A percentile compares a stretch with the other conserved stretches of the same genome.
phyloP scores from a whole-genome alignment of 148 eudicot species.

The Rhododendron henanense region DNA sequence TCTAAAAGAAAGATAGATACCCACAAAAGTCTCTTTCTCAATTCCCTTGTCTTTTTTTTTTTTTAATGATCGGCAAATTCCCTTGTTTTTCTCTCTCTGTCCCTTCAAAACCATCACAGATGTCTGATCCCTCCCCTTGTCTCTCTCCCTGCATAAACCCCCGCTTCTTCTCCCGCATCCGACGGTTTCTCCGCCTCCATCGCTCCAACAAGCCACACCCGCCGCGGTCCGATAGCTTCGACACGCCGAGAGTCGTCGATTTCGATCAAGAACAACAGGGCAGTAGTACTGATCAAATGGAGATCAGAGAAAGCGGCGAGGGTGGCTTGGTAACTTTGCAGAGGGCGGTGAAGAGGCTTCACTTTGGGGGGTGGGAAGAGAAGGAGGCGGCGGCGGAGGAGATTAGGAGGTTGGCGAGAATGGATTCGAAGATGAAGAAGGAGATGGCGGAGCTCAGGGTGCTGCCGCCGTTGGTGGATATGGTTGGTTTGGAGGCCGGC shows the following conservation, averaged over 20 bases:
- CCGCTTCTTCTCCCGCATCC: conserved; percentile 36
- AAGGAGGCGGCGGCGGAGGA: conserved; percentile 58
- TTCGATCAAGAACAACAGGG: conserved; percentile 8
- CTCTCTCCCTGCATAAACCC: conserved; percentile 23
- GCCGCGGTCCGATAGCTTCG: conserved; percentile 14
- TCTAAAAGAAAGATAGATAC: conserved; percentile 5
- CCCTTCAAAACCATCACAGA: conserved; percentile 14
- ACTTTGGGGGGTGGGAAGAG: conserved; percentile 77
- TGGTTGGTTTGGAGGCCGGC: conserved; percentile 45
- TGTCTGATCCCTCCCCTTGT: conserved; percentile 31
- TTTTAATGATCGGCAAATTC: neutral
- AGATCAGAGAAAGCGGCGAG: conserved; percentile 6
- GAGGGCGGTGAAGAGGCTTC: conserved; percentile 68
- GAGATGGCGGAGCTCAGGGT: conserved; percentile 75
- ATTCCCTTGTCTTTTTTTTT: no score
- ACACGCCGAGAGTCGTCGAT: neutral
- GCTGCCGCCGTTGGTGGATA: conserved; percentile 64
- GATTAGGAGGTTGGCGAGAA: conserved; percentile 44
- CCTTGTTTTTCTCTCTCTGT: neutral
- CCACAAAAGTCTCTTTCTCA: neutral
- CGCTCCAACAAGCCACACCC: conserved; percentile 18
- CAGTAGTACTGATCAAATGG: neutral
- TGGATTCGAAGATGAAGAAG: conserved; percentile 34
- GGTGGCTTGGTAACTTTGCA: conserved; percentile 30
- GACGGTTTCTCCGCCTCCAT: conserved; percentile 34